Evolutionary conservation across 805 yeast genomes (phyloP), one percentile per base, ranked within the genome.

Genomic region (Sugiyamaella valdiviana): DNA sequence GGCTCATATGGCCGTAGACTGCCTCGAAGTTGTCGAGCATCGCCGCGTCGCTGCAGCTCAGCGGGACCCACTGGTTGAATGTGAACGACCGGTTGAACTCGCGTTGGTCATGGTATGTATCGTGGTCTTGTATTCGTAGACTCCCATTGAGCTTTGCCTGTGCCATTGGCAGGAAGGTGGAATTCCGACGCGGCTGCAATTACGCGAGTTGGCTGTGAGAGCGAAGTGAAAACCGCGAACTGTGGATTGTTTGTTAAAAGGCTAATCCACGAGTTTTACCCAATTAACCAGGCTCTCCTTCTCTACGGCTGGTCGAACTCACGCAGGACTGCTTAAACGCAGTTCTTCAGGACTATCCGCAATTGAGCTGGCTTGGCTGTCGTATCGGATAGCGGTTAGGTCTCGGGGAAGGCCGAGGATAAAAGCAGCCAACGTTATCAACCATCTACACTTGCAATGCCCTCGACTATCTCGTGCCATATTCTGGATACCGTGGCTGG

Each of bases 401-500:
- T 12, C 32, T 26, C 32, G 32, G 32, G n/a, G 9, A n/a, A 26
- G 32, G 32, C 32, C 32, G 32, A 26, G 10, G 3, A 26, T 26
- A 4, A 26, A 26, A 7, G 10, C 32, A 26, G 10, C 32, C 32
- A 23, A 21, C n/a, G 12, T 39, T n/a, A 21, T 19, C 16, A 12
- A 10, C n/a, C 6, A 19, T 39, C 26, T 14, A 12, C 37, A 19
- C 41, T 23, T 36, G 12, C 26, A 42, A 16, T 26, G 32, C 32
- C 32, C 3, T 26, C 32, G 32, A 26, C 51, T 22, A 78, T 89
- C 36, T 89, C 96, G 2, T 90, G 97, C 68, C 98, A 90, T 64
- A 78, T 90, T 7, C 72, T 90, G 19, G 96, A 90, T 60, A 89
- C 96, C 5, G 81, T 85, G 7, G 66, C 73, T 6, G 98, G 98